A percentile compares a stretch with the other conserved stretches of the same genome.
Conservation (phyloP, 1,284 basidiomycete genomes). For the Austroboletus niveus region DNA sequence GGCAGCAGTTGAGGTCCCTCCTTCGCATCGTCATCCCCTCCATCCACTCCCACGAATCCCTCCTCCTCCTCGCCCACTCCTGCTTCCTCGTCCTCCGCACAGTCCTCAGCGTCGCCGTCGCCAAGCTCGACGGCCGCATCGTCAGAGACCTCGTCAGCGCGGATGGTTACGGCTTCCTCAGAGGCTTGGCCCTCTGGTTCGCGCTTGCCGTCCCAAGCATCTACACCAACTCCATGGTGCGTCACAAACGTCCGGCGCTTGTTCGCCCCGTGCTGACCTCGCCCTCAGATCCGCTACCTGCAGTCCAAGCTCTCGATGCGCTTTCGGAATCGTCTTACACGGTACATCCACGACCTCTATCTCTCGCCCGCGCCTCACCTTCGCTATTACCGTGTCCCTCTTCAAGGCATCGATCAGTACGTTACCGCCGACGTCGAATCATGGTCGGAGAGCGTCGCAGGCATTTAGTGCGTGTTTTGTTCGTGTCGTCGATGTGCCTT, state of each 20-base stretch:
- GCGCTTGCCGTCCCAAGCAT: conserved; percentile 88
- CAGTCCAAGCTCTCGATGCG: conserved; percentile 88
- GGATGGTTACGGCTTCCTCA: conserved; percentile 81
- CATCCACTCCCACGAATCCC: conserved; percentile 71
- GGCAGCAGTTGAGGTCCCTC: conserved; percentile 77
- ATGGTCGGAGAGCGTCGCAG: conserved; percentile 87
- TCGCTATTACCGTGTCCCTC: conserved; percentile 69
- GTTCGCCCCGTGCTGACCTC: neutral
- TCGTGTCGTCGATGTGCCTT: neutral
- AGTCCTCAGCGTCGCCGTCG: conserved; percentile 84
- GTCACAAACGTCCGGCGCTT: conserved; percentile 8
- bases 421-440: conserved; percentile 91
- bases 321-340: conserved; percentile 84
- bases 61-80: conserved; percentile 79
- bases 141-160: conserved; percentile 89
- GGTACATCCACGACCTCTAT: conserved; percentile 93
- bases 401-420: conserved; percentile 86
- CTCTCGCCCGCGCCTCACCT: conserved; percentile 69
- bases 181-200: conserved; percentile 88
- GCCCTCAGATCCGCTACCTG: conserved; percentile 76
- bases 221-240: conserved; percentile 93
- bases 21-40: conserved; percentile 77
- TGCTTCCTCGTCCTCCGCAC: conserved; percentile 88
- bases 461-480: conserved; percentile 71
- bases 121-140: conserved; percentile 86